Percentiles rank a stretch among this genome's conserved stretches.
Conservation (phyloP, 495 filamentous ascomycete genomes). For the Astrocystis sublimbata region DNA sequence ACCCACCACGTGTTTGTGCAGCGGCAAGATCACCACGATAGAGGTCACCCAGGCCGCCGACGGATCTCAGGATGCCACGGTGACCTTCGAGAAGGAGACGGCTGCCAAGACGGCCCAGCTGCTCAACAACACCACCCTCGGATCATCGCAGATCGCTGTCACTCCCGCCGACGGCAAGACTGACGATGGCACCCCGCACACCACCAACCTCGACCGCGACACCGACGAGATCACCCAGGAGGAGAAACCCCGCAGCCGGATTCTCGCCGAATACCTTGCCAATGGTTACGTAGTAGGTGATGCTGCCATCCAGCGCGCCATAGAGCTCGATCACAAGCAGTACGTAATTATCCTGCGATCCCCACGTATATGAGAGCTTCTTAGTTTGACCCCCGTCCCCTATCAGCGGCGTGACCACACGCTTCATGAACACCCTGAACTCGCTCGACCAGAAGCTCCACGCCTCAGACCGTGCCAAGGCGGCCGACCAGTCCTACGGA, state of each 20-base stretch:
- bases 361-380: not conserved
- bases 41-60: slow-evolving; percentile 67
- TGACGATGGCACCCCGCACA: slow-evolving; percentile 56
- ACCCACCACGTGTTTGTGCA: slow-evolving; percentile 41
- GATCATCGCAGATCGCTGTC: slow-evolving; percentile 77
- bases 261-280: slow-evolving; percentile 92
- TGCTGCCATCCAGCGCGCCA: slow-evolving; percentile 77
- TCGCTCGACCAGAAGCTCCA: slow-evolving; percentile 81
- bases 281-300: slow-evolving; percentile 91
- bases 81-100: slow-evolving; percentile 94
- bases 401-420: slow-evolving; percentile 61
- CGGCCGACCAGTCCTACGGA: slow-evolving; percentile 73
- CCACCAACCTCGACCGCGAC: slow-evolving; percentile 53
- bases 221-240: slow-evolving; percentile 80
- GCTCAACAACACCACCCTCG: slow-evolving; percentile 92
- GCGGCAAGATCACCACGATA: slow-evolving; percentile 86
- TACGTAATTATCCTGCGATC: slow-evolving; percentile 9
- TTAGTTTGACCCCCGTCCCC: not conserved
- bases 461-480: slow-evolving; percentile 73
- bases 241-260: slow-evolving; percentile 90
- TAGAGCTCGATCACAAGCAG: slow-evolving; percentile 87
- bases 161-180: slow-evolving; percentile 64
- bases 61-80: slow-evolving; percentile 74
- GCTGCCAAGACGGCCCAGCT: slow-evolving; percentile 95
- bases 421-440: slow-evolving; percentile 71